phyloP scores from a whole-genome alignment of 495 filamentous ascomycete species.

The Hyaloscypha hepaticicola region DNA sequence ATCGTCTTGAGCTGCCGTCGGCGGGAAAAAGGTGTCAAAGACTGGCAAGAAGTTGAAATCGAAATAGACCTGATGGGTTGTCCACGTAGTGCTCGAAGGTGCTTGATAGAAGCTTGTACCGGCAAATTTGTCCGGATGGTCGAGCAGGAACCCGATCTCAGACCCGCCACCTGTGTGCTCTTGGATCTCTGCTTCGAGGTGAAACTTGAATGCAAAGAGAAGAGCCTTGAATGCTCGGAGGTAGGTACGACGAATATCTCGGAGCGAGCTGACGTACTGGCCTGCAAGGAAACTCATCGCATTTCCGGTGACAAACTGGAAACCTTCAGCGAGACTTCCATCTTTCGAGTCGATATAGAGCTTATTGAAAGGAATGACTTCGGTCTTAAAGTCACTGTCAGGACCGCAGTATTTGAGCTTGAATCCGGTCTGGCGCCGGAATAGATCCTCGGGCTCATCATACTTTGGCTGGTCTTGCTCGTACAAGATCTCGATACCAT shows the following conservation, averaged over 20 bases:
- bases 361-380: background rate
- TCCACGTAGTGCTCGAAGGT: background rate
- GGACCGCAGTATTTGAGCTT: slow-evolving; percentile 5
- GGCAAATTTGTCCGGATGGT: background rate
- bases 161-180: background rate
- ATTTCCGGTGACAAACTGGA: background rate
- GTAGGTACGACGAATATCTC: slow-evolving; percentile 13
- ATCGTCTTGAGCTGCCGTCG: background rate
- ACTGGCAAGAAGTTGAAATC: slow-evolving; percentile 13
- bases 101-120: slow-evolving; percentile 1
- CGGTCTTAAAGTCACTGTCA: background rate
- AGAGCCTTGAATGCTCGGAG: slow-evolving; percentile 12
- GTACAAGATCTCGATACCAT: too few relatives aligned
- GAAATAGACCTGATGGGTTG: background rate
- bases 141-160: slow-evolving; percentile 3
- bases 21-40: background rate
- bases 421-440: slow-evolving; percentile 8
- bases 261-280: slow-evolving; percentile 4
- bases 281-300: background rate
- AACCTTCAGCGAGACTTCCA: background rate
- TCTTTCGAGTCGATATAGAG: background rate
- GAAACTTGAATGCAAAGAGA: background rate
- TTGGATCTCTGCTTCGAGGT: background rate
- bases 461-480: too few relatives aligned
- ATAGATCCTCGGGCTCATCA: too few relatives aligned